These are phyloP conservation scores for Xerocomus amazonicus DNA, from an alignment of 1,284 basidiomycete genomes.

Conservation along the genomic window DNA sequence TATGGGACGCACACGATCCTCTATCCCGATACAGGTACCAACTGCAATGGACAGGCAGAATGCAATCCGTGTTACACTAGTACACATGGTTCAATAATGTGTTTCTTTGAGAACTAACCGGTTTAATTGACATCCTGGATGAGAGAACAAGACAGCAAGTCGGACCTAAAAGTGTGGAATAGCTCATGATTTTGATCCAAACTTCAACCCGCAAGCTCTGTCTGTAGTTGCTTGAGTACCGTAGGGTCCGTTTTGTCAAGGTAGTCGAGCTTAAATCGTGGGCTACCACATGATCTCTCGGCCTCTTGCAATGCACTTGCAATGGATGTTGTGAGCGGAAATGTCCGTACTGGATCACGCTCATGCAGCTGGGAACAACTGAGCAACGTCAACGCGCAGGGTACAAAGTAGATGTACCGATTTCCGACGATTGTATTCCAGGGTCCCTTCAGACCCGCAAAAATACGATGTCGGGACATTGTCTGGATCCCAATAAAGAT, in stretches of 20 bases:
- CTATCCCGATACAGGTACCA: slow-evolving; percentile 30
- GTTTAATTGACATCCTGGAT: slow-evolving; percentile 2
- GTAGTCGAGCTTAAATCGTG: slow-evolving; percentile 56
- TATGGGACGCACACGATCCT: slow-evolving; percentile 9
- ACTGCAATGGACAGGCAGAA: slow-evolving; percentile 31
- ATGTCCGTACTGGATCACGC: slow-evolving; percentile 62
- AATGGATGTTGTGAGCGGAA: slow-evolving; percentile 58
- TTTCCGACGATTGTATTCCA: slow-evolving; percentile 68
- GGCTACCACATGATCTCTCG: slow-evolving; percentile 52
- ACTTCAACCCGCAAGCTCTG: slow-evolving; percentile 38
- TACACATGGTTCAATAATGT: slow-evolving; percentile 9
- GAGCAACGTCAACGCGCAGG: slow-evolving; percentile 4
- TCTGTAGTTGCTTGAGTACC: slow-evolving; percentile 66
- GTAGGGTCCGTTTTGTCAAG: slow-evolving; percentile 63
- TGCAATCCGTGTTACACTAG: slow-evolving; percentile 24
- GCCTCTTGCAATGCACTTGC: slow-evolving; percentile 57
- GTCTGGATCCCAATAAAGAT: slow-evolving; percentile 65
- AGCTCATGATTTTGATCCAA: neutral
- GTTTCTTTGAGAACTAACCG: neutral
- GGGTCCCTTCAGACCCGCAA: slow-evolving; percentile 56
- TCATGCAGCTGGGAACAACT: slow-evolving; percentile 52
- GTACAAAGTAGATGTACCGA: slow-evolving; percentile 41
- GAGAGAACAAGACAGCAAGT: slow-evolving; percentile 1
- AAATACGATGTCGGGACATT: slow-evolving; percentile 54
- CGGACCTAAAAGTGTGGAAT: neutral